Conservation (phyloP, 2,329 filamentous ascomycete species). For the Colletotrichum gloeosporioides region DNA sequence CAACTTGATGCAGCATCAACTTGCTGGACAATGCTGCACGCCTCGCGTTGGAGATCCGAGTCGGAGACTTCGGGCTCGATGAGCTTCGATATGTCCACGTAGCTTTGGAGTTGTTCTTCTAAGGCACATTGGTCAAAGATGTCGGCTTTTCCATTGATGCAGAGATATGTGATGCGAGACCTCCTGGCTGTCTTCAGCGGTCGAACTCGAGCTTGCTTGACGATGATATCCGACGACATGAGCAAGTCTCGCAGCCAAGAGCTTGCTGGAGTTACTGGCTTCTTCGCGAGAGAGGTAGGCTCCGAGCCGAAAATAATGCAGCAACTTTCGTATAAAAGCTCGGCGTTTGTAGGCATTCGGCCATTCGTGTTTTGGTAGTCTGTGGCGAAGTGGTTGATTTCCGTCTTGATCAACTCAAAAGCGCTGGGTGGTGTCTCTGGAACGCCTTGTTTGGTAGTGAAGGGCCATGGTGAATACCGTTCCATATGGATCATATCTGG, state of each 20-base stretch:
- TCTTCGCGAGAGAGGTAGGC: not conserved
- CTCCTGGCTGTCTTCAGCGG: not conserved
- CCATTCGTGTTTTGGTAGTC: not conserved
- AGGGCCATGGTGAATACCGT: slow-evolving; percentile 37
- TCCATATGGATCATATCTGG: slow-evolving; percentile 43
- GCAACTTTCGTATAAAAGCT: slow-evolving; percentile 16
- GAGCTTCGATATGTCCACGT: slow-evolving; percentile 1
- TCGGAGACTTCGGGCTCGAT: not conserved
- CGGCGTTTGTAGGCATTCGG: not conserved
- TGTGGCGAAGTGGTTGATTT: slow-evolving; percentile 5
- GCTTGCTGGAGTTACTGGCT: slow-evolving; percentile 18
- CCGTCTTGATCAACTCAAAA: slow-evolving; percentile 13
- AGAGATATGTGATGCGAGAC: slow-evolving; percentile 13
- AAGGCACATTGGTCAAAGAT: slow-evolving; percentile 12
- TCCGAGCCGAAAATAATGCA: slow-evolving; percentile 26
- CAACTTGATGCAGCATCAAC: not conserved
- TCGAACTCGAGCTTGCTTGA: slow-evolving; percentile 21
- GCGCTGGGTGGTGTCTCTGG: slow-evolving; percentile 21
- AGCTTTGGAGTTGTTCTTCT: slow-evolving; percentile 11
- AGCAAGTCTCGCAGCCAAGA: slow-evolving; percentile 33
- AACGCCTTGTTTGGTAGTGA: slow-evolving; percentile 23
- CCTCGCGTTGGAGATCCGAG: slow-evolving; percentile 5
- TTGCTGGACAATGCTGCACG: not conserved
- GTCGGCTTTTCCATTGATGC: slow-evolving; percentile 14
- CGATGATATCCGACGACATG: slow-evolving; percentile 7